Evolutionary conservation across 768 basidiomycete species (phyloP).

Genomic region (Xerocomus potaroensis): DNA sequence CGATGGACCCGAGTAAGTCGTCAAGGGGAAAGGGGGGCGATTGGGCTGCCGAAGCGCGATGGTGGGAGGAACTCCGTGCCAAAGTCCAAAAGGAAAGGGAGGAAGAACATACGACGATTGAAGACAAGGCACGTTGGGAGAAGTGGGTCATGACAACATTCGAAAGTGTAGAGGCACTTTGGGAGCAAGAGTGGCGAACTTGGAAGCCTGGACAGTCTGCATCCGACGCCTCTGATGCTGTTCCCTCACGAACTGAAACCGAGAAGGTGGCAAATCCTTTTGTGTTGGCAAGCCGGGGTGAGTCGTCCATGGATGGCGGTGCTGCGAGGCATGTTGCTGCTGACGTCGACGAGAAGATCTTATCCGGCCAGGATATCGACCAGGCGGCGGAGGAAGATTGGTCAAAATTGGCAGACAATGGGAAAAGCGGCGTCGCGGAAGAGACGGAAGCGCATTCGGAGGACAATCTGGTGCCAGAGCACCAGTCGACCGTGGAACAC

Average conservation of each 20-base stretch:
- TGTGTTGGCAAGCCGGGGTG: slow-evolving; percentile 15
- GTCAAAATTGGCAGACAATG: slow-evolving; percentile 7
- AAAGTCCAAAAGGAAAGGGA: slow-evolving; percentile 51
- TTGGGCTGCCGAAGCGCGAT: slow-evolving; percentile 71
- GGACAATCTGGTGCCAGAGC: neutral
- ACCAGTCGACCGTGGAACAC: neutral
- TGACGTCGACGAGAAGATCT: slow-evolving; percentile 28
- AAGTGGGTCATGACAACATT: slow-evolving; percentile 82
- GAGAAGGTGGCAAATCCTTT: slow-evolving; percentile 24
- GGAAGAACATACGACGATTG: slow-evolving; percentile 20
- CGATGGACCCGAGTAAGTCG: slow-evolving; percentile 62
- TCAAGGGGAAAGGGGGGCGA: slow-evolving; percentile 52
- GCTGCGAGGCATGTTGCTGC: slow-evolving; percentile 16
- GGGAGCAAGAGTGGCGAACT: slow-evolving; percentile 58
- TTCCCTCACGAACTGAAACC: slow-evolving; percentile 10
- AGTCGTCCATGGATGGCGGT: slow-evolving; percentile 7
- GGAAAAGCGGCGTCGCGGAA: slow-evolving; percentile 13
- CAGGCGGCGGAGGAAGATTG: slow-evolving; percentile 25
- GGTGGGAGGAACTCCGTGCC: slow-evolving; percentile 67
- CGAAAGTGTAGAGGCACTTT: slow-evolving; percentile 84
- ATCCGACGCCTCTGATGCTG: slow-evolving; percentile 13
- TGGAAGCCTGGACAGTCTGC: slow-evolving; percentile 45
- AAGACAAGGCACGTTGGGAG: slow-evolving; percentile 50
- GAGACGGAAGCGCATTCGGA: slow-evolving; percentile 5
- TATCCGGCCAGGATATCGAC: slow-evolving; percentile 34